Percentiles rank a stretch among this genome's conserved stretches.
These are phyloP conservation scores for Xylariomycetidae sp. DNA, from an alignment of 2,329 filamentous ascomycete species.

Conservation along the genomic window DNA sequence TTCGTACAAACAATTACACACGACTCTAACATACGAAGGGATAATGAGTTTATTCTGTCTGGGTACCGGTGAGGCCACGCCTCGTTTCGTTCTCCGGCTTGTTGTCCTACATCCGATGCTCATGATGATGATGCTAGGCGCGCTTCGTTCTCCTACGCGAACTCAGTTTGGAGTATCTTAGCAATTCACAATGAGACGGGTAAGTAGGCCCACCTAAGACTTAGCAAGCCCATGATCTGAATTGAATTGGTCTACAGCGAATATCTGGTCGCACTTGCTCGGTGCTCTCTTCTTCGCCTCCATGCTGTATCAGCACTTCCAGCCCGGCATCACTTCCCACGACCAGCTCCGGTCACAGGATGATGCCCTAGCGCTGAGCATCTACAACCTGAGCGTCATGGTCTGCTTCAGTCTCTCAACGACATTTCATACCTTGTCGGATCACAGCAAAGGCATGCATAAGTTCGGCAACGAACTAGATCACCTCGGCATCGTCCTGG, in stretches of 20 bases:
- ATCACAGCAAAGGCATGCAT: slow-evolving; percentile 23
- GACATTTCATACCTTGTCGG: slow-evolving; percentile 24
- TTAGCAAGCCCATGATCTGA: no score
- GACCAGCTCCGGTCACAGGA: slow-evolving; percentile 5
- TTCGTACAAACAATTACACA: not conserved
- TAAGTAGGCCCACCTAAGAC: slow-evolving; percentile 1
- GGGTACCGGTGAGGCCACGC: slow-evolving; percentile 15
- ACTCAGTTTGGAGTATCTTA: slow-evolving; percentile 11
- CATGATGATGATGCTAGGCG: no score
- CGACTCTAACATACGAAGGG: slow-evolving; percentile 6
- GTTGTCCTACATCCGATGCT: not conserved
- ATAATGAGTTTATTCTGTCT: slow-evolving; percentile 16
- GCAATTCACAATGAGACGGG: slow-evolving; percentile 17
- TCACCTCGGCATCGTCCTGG: slow-evolving; percentile 25
- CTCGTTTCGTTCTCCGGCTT: not conserved
- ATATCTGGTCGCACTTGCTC: slow-evolving; percentile 27
- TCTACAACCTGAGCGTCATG: slow-evolving; percentile 20
- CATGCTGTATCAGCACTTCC: slow-evolving; percentile 10
- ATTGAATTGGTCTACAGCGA: no score
- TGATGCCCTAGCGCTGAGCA: slow-evolving; percentile 12
- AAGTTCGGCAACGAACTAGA: slow-evolving; percentile 25
- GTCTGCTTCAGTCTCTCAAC: slow-evolving; percentile 22
- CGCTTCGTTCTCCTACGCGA: slow-evolving; percentile 12
- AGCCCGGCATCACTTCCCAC: slow-evolving; percentile 1
- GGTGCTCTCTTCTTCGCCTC: slow-evolving; percentile 18